A percentile compares a stretch with the other conserved stretches of the same genome.
phyloP scores from a whole-genome alignment of 2,329 filamentous ascomycete genomes.

The Lachnellula subtilissima region DNA sequence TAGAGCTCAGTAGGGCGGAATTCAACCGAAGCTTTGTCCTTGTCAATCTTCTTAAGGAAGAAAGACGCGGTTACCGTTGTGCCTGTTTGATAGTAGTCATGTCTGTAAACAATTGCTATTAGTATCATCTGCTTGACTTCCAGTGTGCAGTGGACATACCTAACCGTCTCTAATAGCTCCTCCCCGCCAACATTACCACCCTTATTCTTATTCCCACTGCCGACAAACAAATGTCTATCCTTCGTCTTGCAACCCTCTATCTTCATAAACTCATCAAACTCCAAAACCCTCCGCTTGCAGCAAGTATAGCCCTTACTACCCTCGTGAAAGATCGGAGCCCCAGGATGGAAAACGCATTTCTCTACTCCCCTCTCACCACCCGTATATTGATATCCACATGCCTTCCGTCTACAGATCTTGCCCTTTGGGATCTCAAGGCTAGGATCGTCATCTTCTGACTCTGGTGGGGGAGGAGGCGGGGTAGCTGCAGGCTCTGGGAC shows the following conservation, averaged over 20 bases:
- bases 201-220: constrained; percentile 62
- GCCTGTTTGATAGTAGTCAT: constrained; percentile 93
- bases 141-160: constrained; percentile 46
- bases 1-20: constrained; percentile 61
- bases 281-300: constrained; percentile 89
- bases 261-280: constrained; percentile 98
- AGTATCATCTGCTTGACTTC: background rate
- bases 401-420: constrained; percentile 70
- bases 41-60: constrained; percentile 96
- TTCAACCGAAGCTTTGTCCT: constrained; percentile 66
- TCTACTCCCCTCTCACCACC: constrained; percentile 61
- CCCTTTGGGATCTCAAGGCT: constrained; percentile 67
- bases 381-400: constrained; percentile 65
- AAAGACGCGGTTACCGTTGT: constrained; percentile 82
- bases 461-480: constrained; percentile 58
- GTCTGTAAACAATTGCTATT: constrained; percentile 39
- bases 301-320: constrained; percentile 97
- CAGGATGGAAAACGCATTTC: constrained; percentile 83
- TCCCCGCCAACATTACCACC: constrained; percentile 50
- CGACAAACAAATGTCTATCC: constrained; percentile 77
- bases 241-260: constrained; percentile 88
- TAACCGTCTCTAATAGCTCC: constrained; percentile 72
- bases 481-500: constrained; percentile 38
- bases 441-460: constrained; percentile 85
- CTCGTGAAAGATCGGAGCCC: constrained; percentile 91